Evolutionary conservation across 495 filamentous ascomycete species (phyloP), one percentile per base, ranked within the genome.

Genomic region (Ramalina peruviana): DNA sequence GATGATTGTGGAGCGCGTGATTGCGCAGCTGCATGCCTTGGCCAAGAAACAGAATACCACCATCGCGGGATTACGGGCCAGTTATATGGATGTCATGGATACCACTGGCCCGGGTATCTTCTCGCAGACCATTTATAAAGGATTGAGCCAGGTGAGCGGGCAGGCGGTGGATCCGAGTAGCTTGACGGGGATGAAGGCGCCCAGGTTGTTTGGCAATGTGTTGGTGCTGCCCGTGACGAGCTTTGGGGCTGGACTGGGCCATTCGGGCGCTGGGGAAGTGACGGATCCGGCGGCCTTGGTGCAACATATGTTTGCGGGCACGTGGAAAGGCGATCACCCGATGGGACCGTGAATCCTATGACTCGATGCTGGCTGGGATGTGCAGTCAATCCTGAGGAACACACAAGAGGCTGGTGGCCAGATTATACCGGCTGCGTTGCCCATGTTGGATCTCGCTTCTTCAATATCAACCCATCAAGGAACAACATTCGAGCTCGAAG

Each of bases 51-150:
- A 55, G 40, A 43, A 48, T 13, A 46, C 40, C 4, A 52, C 41
- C 40, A 38, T 51, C 21, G 36, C 49, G 4, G 37, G 23, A 16
- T n/a, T 55, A n/a, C 13, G 43, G 41, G 40, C 53, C 7, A 33
- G 26, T 15, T 33, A 30, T 16, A 17, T 40, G 19, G 68, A 71
- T 36, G 67, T 72, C 10, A 61, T 72, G 11, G 57, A 65, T 37
- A 62, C 65, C 19, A 72, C 65, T 1, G 68, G 68, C 1, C 68
- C 68, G 1, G 62, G 65, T 42, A 57, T 60, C 1, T 68, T 72
- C 50, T 70, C 67, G 1, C 38, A 62, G 15, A 58, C 59, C 9
- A 50, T 69, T n/a, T 43, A 69, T 21, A 46, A 65, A 12, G 65
- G 64, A 42, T 52, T 72, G 3, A 47, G 39, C 12, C 15, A 56